Conservation (phyloP, 2,329 filamentous ascomycete species). For the Calonectria ilicicola region DNA sequence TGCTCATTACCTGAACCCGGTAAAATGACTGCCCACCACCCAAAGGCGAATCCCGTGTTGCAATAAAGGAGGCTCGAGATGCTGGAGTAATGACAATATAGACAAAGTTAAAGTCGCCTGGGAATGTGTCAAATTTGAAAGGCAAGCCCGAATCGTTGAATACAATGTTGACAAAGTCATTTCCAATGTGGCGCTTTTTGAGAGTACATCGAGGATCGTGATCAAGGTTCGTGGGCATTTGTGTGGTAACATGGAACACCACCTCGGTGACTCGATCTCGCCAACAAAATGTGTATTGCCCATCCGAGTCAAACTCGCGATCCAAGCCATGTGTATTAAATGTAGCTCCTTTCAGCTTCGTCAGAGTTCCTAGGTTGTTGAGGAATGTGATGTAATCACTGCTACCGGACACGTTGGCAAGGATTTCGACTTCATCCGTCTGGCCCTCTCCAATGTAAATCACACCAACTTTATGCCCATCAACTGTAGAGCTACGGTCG, state of each 20-base stretch:
- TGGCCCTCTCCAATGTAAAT: slow-evolving; percentile 94
- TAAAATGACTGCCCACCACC: slow-evolving; percentile 73
- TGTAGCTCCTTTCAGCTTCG: slow-evolving; percentile 81
- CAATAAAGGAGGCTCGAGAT: slow-evolving; percentile 80
- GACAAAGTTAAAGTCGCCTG: slow-evolving; percentile 95
- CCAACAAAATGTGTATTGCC: slow-evolving; percentile 92
- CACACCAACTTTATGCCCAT: slow-evolving; percentile 95
- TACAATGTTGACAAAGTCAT: slow-evolving; percentile 97
- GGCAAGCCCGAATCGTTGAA: slow-evolving; percentile 96
- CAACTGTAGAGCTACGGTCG: slow-evolving; percentile 89
- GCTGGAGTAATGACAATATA: slow-evolving; percentile 96
- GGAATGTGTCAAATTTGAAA: slow-evolving; percentile 92
- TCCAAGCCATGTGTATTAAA: slow-evolving; percentile 97
- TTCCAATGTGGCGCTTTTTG: slow-evolving; percentile 97
- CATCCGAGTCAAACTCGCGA: slow-evolving; percentile 80
- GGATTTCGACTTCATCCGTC: slow-evolving; percentile 83
- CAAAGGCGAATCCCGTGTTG: slow-evolving; percentile 61
- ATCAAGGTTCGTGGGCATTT: slow-evolving; percentile 92
- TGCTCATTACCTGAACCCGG: slow-evolving; percentile 89
- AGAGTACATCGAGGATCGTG: slow-evolving; percentile 80
- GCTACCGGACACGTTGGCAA: slow-evolving; percentile 88
- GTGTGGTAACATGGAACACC: slow-evolving; percentile 94
- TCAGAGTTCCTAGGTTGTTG: slow-evolving; percentile 83
- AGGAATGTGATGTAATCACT: slow-evolving; percentile 90
- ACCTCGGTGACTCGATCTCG: slow-evolving; percentile 95